Conservation (phyloP, 2,329 filamentous ascomycete genomes). For the Zymoseptoria tritici region DNA sequence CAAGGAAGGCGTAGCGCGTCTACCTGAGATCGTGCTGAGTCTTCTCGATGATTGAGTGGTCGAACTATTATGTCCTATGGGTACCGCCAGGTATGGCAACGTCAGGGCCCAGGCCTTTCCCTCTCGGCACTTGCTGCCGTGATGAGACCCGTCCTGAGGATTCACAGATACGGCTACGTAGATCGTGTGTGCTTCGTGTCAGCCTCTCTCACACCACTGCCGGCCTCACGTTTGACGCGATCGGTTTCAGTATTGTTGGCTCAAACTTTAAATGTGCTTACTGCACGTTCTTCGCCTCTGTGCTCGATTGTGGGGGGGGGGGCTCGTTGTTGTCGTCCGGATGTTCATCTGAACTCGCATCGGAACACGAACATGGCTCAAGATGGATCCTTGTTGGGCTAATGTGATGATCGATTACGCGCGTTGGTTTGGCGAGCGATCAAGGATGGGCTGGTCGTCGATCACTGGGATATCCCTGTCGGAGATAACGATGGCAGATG, state of each 20-base stretch:
- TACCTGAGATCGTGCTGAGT: conserved; percentile 65
- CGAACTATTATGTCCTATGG: neutral
- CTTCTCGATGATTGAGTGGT: conserved; percentile 47
- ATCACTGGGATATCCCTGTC: neutral
- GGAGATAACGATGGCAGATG: neutral
- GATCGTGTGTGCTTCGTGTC: neutral
- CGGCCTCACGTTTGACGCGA: neutral
- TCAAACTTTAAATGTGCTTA: neutral
- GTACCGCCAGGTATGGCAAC: neutral
- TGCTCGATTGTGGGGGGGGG: no score
- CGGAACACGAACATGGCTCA: neutral
- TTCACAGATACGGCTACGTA: neutral
- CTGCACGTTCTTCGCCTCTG: neutral
- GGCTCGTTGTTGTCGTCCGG: neutral
- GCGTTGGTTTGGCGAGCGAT: neutral
- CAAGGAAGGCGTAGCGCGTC: conserved; percentile 70
- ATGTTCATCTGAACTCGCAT: neutral
- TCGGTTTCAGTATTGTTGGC: neutral
- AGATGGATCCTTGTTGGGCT: neutral
- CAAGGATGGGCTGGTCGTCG: neutral
- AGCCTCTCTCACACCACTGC: neutral
- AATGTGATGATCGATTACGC: neutral
- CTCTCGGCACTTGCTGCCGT: neutral
- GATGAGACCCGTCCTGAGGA: neutral
- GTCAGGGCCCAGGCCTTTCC: neutral